phyloP scores from a whole-genome alignment of 306 rosid species.

The Canavalia gladiata region DNA sequence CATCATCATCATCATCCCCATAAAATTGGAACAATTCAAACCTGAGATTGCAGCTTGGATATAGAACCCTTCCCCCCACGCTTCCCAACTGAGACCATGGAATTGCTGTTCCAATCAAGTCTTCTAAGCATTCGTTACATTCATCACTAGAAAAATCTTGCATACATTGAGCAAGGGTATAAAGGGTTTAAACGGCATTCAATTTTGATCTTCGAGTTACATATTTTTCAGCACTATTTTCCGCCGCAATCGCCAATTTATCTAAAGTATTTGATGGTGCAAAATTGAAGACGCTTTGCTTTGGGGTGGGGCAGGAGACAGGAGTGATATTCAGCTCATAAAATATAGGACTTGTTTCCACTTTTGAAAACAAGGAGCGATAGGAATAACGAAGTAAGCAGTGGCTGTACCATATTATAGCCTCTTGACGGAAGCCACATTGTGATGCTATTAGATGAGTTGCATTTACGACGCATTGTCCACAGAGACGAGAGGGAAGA shows the following conservation, averaged over 20 bases:
- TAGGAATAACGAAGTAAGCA: constrained; percentile 46
- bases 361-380: background rate
- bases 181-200: constrained; percentile 25
- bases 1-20: background rate
- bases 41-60: constrained; percentile 45
- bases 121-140: constrained; percentile 17
- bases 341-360: constrained; percentile 16
- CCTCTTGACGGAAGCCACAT: background rate
- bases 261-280: background rate
- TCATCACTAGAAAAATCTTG: constrained; percentile 35
- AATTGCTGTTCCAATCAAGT: constrained; percentile 24
- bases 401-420: constrained; percentile 41
- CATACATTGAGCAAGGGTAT: constrained; percentile 39
- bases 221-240: background rate
- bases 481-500: background rate
- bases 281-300: background rate
- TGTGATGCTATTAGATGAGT: background rate
- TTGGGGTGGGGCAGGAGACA: background rate
- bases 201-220: background rate
- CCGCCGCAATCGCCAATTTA: background rate
- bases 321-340: background rate
- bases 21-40: constrained; percentile 45
- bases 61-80: constrained; percentile 42
- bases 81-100: constrained; percentile 47
- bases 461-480: constrained; percentile 32